Percentiles rank a stretch among this genome's conserved stretches.
These are phyloP conservation scores for Fusarium ambrosium DNA, from an alignment of 2,329 filamentous ascomycete genomes.

Conservation along the genomic window DNA sequence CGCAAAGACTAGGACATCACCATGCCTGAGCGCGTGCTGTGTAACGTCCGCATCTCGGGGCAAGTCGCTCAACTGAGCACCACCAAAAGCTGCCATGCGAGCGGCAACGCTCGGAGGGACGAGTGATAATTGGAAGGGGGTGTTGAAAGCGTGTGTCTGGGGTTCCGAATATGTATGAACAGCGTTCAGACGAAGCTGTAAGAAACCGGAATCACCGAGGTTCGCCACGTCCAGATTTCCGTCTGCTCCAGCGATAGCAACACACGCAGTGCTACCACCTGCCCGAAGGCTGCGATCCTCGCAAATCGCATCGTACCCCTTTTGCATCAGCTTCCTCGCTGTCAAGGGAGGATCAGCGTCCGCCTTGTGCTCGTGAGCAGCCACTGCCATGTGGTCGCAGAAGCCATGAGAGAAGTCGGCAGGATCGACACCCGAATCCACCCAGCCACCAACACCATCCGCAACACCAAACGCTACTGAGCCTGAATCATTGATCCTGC, in stretches of 20 bases:
- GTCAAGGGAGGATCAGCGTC: slow-evolving; percentile 60
- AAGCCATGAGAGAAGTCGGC: slow-evolving; percentile 95
- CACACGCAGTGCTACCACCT: slow-evolving; percentile 91
- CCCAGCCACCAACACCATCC: slow-evolving; percentile 96
- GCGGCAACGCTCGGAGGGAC: slow-evolving; percentile 84
- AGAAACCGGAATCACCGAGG: slow-evolving; percentile 93
- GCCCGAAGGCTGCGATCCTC: slow-evolving; percentile 79
- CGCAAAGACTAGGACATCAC: slow-evolving; percentile 93
- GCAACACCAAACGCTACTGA: slow-evolving; percentile 88
- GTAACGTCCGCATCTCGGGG: slow-evolving; percentile 87
- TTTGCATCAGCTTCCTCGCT: slow-evolving; percentile 81
- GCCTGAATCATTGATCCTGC: slow-evolving; percentile 78
- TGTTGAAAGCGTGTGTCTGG: slow-evolving; percentile 98
- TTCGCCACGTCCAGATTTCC: slow-evolving; percentile 91
- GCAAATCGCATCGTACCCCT: slow-evolving; percentile 86
- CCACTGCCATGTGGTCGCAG: slow-evolving; percentile 91
- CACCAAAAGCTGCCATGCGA: slow-evolving; percentile 87
- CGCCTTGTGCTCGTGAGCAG: slow-evolving; percentile 71
- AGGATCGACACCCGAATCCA: slow-evolving; percentile 91
- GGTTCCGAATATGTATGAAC: slow-evolving; percentile 86
- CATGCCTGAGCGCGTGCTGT: slow-evolving; percentile 83
- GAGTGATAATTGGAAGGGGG: slow-evolving; percentile 92
- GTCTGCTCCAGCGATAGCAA: slow-evolving; percentile 81
- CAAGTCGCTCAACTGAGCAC: slow-evolving; percentile 82
- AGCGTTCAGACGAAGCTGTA: slow-evolving; percentile 87